A percentile compares a stretch with the other conserved stretches of the same genome.
These are phyloP conservation scores for Apiotrichum akiyoshidainum DNA, from an alignment of 1,284 basidiomycete species.

Conservation along the genomic window DNA sequence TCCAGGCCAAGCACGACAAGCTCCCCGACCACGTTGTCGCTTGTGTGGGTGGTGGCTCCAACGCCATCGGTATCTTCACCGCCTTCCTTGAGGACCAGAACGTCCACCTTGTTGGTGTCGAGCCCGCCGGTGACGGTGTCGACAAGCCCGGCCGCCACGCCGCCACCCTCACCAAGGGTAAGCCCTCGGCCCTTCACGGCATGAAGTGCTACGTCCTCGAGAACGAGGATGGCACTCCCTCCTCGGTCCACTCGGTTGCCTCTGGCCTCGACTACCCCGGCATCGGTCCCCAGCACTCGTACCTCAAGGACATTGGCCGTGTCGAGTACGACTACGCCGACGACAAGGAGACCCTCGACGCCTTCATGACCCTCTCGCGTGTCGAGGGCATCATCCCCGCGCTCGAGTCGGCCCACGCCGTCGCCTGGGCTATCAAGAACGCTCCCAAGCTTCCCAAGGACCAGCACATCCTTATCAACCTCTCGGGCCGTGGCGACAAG, in stretches of 20 bases:
- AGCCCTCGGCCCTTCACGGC: constrained; percentile 92
- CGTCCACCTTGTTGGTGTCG: constrained; percentile 83
- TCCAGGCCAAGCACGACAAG: constrained; percentile 70
- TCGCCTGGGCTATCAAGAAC: constrained; percentile 82
- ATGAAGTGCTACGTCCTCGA: constrained; percentile 90
- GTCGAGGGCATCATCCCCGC: constrained; percentile 97
- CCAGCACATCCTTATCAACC: constrained; percentile 72
- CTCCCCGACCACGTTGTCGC: constrained; percentile 92
- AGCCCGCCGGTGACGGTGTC: constrained; percentile 92
- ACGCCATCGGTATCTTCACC: constrained; percentile 95
- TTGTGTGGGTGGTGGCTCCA: constrained; percentile 95
- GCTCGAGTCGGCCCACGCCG: constrained; percentile 90
- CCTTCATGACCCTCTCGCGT: constrained; percentile 87
- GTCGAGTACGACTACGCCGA: constrained; percentile 91
- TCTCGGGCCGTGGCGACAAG: constrained; percentile 23
- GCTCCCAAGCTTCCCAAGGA: constrained; percentile 83
- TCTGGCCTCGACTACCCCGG: constrained; percentile 49
- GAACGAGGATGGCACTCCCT: constrained; percentile 81
- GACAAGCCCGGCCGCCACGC: constrained; percentile 81
- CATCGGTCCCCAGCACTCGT: constrained; percentile 96
- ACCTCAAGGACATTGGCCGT: constrained; percentile 88
- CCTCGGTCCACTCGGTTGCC: constrained; percentile 94
- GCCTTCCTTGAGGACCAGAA: constrained; percentile 83
- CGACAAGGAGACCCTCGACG: constrained; percentile 87
- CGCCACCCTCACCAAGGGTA: constrained; percentile 84